Conservation (phyloP, 768 basidiomycete genomes). For the Phanerodontia chrysosporium region DNA sequence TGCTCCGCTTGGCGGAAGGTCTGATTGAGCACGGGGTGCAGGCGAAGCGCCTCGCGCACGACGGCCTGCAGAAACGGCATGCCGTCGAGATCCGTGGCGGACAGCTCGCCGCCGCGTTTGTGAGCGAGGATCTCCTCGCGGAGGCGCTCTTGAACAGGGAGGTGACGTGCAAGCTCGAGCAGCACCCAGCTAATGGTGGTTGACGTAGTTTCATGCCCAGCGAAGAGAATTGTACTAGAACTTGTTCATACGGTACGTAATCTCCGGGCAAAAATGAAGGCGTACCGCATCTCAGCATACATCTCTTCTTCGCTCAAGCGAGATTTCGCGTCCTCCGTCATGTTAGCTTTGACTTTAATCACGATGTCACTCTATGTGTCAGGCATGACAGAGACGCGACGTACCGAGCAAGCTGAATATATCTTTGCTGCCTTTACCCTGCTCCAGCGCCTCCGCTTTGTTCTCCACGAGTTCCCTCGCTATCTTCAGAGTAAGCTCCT, state of each 20-base stretch:
- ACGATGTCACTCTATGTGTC: slow-evolving; percentile 8
- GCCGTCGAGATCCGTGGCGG: slow-evolving; percentile 42
- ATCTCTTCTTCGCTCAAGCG: slow-evolving; percentile 31
- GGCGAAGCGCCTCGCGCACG: slow-evolving; percentile 33
- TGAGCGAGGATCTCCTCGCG: slow-evolving; percentile 53
- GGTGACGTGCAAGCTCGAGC: slow-evolving; percentile 55
- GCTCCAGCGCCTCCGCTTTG: slow-evolving; percentile 43
- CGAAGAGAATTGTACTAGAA: slow-evolving; percentile 25
- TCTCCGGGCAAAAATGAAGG: too few species aligned
- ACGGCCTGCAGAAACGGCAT: slow-evolving; percentile 30
- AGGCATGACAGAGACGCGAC: slow-evolving; percentile 7
- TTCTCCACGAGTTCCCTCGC: slow-evolving; percentile 43
- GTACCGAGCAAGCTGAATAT: slow-evolving; percentile 51
- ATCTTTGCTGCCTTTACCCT: slow-evolving; percentile 50
- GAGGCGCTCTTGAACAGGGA: slow-evolving; percentile 46
- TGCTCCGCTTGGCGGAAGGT: slow-evolving; percentile 20
- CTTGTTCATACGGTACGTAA: not conserved
- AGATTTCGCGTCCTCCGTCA: slow-evolving; percentile 38
- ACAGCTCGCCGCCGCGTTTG: slow-evolving; percentile 37
- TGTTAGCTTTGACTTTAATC: slow-evolving; percentile 44
- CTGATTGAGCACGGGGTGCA: slow-evolving; percentile 28
- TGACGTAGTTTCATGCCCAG: slow-evolving; percentile 56
- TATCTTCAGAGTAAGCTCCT: slow-evolving; percentile 26
- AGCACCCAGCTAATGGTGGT: slow-evolving; percentile 58
- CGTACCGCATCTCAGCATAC: slow-evolving; percentile 23